A percentile compares a stretch with the other conserved stretches of the same genome.
Conservation (phyloP, 208 protist genomes). For the Acanthamoeba healyi region DNA sequence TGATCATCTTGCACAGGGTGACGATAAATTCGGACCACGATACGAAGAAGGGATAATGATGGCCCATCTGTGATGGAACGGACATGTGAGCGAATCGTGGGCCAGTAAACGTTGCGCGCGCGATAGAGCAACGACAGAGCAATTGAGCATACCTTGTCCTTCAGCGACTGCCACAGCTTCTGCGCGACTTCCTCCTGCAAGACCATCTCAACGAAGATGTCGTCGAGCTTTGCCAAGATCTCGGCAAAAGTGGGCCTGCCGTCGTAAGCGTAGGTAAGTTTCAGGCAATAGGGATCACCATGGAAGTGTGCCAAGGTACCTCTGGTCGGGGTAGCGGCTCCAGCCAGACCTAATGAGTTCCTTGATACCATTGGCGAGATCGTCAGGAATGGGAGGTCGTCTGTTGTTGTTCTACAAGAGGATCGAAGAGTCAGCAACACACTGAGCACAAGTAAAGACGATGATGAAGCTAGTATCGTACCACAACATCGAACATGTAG, state of each 20-base stretch:
- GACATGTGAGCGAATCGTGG: background rate
- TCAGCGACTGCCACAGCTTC: slow-evolving; percentile 37
- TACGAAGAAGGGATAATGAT: slow-evolving; percentile 63
- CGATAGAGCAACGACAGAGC: too few species aligned
- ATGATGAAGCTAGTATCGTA: background rate
- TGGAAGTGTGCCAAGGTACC: background rate
- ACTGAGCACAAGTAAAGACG: background rate
- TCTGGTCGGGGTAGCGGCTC: slow-evolving; percentile 20
- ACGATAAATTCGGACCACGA: slow-evolving; percentile 41
- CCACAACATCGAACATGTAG: slow-evolving; percentile 47
- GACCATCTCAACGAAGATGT: slow-evolving; percentile 55
- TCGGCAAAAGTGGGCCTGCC: slow-evolving; percentile 57
- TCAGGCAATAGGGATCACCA: background rate
- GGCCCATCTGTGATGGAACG: background rate
- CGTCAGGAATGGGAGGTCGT: slow-evolving; percentile 39
- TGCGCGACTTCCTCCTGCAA: slow-evolving; percentile 16
- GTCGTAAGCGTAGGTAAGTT: background rate
- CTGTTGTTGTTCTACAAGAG: background rate
- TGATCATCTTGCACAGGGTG: background rate
- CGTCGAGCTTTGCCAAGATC: slow-evolving; percentile 37
- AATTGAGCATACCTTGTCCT: slow-evolving; percentile 70
- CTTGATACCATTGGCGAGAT: background rate
- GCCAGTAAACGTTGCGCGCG: too few species aligned
- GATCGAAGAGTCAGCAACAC: background rate
- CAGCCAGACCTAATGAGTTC: slow-evolving; percentile 51